A percentile compares a stretch with the other conserved stretches of the same genome.
Conservation (phyloP, 192 early-diverging fungal species). For the Mortierella alpina region DNA sequence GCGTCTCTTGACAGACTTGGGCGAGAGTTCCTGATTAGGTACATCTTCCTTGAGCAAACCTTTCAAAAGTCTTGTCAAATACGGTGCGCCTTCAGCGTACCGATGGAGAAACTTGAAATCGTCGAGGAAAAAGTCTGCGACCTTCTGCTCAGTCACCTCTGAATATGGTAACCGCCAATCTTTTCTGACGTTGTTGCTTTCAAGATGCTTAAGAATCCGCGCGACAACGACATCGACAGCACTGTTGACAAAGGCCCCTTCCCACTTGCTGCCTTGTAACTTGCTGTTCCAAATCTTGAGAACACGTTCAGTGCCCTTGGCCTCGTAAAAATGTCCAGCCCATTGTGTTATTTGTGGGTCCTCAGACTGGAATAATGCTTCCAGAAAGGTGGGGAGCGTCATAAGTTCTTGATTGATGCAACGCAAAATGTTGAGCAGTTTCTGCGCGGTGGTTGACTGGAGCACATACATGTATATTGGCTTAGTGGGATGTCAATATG, state of each 20-base stretch:
- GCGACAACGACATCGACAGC: slow-evolving; percentile 21
- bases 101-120: slow-evolving; percentile 12
- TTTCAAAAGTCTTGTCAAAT: slow-evolving; percentile 19
- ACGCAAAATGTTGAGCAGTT: slow-evolving; percentile 14
- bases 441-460: slow-evolving; percentile 17
- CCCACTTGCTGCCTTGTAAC: slow-evolving; percentile 14
- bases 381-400: slow-evolving; percentile 22
- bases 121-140: slow-evolving; percentile 8
- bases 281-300: slow-evolving; percentile 22
- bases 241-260: slow-evolving; percentile 21
- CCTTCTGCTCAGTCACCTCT: slow-evolving; percentile 16
- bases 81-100: slow-evolving; percentile 3
- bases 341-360: slow-evolving; percentile 13
- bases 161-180: slow-evolving; percentile 16
- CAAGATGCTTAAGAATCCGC: slow-evolving; percentile 10
- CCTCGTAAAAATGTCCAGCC: slow-evolving; percentile 14
- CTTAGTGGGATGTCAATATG: neutral
- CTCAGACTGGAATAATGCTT: slow-evolving; percentile 16
- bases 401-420: slow-evolving; percentile 15
- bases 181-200: slow-evolving; percentile 15
- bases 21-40: slow-evolving; percentile 9
- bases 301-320: slow-evolving; percentile 18
- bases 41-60: slow-evolving; percentile 19
- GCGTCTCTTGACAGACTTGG: slow-evolving; percentile 1
- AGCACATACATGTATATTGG: neutral